phyloP scores from a whole-genome alignment of 192 early-diverging fungal genomes.

The Phycomyces nitens region DNA sequence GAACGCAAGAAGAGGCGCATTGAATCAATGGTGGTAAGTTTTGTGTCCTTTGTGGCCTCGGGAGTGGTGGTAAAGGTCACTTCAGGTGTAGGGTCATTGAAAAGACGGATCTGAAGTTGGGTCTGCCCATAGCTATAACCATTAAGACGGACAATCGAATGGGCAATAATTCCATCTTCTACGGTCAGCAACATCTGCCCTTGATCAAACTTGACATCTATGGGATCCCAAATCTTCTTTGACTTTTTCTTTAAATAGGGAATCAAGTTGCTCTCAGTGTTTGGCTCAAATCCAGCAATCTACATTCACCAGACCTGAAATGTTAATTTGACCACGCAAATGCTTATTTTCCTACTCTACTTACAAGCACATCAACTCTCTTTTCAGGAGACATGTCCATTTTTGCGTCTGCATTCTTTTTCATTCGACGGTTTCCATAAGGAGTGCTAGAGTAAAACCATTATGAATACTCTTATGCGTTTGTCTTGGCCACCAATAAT shows the following conservation, averaged over 20 bases:
- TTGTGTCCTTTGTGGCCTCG: background rate
- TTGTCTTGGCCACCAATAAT: too few species aligned
- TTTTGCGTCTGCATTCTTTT: background rate
- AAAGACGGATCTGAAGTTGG: constrained; percentile 9
- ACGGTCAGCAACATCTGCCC: constrained; percentile 16
- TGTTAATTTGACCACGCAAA: too few species aligned
- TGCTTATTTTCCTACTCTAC: background rate
- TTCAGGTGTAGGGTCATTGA: background rate
- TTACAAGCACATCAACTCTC: constrained; percentile 24
- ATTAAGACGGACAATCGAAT: constrained; percentile 16
- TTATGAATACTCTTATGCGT: too few species aligned
- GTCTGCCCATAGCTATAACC: constrained; percentile 21
- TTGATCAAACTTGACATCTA: constrained; percentile 9
- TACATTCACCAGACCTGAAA: too few species aligned
- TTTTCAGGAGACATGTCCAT: constrained; percentile 2
- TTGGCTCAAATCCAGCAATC: constrained; percentile 21
- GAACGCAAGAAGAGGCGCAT: constrained; percentile 23
- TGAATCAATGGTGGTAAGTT: constrained; percentile 25
- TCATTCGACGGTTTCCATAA: constrained; percentile 12
- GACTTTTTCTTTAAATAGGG: constrained; percentile 26
- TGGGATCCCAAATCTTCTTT: constrained; percentile 30
- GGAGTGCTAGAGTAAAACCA: constrained; percentile 14
- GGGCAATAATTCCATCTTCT: constrained; percentile 16
- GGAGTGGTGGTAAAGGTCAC: constrained; percentile 1
- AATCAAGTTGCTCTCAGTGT: constrained; percentile 18